phyloP scores from a whole-genome alignment of 2,329 filamentous ascomycete species.

The Beauveria sp. region DNA sequence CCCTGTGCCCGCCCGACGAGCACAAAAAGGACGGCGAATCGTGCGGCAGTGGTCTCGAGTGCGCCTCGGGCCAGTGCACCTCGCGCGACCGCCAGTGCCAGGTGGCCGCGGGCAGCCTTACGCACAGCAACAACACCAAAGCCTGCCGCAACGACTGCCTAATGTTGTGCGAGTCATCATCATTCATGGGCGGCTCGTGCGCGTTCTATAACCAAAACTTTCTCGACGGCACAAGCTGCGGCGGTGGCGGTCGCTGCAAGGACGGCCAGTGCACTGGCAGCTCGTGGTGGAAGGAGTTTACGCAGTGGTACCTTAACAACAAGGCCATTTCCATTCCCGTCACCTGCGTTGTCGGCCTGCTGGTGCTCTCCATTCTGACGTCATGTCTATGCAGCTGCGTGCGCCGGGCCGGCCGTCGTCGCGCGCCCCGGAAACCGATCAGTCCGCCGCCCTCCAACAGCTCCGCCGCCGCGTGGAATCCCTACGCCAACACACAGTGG shows the following conservation, averaged over 20 bases:
- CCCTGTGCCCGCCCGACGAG: constrained; percentile 66
- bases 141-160: constrained; percentile 71
- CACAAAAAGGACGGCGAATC: constrained; percentile 60
- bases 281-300: constrained; percentile 61
- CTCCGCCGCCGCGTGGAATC: constrained; percentile 11
- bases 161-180: constrained; percentile 66
- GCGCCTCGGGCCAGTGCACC: constrained; percentile 91
- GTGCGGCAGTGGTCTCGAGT: constrained; percentile 67
- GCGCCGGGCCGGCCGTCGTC: constrained; percentile 18
- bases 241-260: constrained; percentile 67
- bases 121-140: constrained; percentile 66
- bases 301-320: constrained; percentile 68
- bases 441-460: constrained; percentile 14
- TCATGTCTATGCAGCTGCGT: constrained; percentile 54
- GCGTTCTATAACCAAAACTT: constrained; percentile 82
- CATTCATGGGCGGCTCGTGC: constrained; percentile 59
- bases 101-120: constrained; percentile 69
- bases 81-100: constrained; percentile 85
- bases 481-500: constrained; percentile 13
- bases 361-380: constrained; percentile 62
- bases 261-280: constrained; percentile 73
- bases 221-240: constrained; percentile 81
- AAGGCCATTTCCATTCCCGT: constrained; percentile 79
- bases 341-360: constrained; percentile 59
- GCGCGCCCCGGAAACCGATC: constrained; percentile 18